Evolutionary conservation across 1,284 basidiomycete species (phyloP), one percentile per base, ranked within the genome.

Genomic region (Meira miltonrushii): DNA sequence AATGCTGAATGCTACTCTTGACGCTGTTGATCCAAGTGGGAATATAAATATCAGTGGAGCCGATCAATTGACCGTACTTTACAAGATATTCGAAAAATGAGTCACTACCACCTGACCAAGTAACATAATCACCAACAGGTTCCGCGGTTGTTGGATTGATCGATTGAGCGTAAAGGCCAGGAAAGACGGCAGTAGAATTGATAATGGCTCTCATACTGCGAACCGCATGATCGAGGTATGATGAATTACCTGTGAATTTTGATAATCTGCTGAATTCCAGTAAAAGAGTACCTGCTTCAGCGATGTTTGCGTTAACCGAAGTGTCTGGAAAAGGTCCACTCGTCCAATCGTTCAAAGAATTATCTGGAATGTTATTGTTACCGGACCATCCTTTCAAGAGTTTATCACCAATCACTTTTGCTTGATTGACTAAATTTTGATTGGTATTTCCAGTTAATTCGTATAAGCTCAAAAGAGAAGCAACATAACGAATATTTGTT

Each of bases 401-500:
- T 43, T 65, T 61, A 23, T 69, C 62, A n/a, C 67, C 71, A 1
- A 73, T 57, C 2, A 64, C 56, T 23, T 61, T 64, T 13, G 73
- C 73, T 54, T 74, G 72, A 15, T 68, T 59, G 17, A 75, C 54
- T 7, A 75, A 58, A 39, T 58, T 65, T 12, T 55, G 39, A 28
- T 74, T 58, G 53, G 60, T 65, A 52, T 67, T 64, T 13, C 68
- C 72, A 13, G 59, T 64, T 15, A 74, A 60, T 56, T 75, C 73
- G 58, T 74, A 75, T 1, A 72, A 66, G 3, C 60, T 64, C 39
- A 75, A 58, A 3, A 74, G 46, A 11, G 72, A 72, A n/a, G 63
- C 73, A 15, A 75, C 59, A 38, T 74, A 71, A 0, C 73, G 61
- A 51, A 75, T 75, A 55, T 66, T 74, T 39, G 72, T 74, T 55